Base-by-base conservation (phyloP, 2,329 filamentous ascomycete genomes). In the Diplodia sapinea region DNA sequence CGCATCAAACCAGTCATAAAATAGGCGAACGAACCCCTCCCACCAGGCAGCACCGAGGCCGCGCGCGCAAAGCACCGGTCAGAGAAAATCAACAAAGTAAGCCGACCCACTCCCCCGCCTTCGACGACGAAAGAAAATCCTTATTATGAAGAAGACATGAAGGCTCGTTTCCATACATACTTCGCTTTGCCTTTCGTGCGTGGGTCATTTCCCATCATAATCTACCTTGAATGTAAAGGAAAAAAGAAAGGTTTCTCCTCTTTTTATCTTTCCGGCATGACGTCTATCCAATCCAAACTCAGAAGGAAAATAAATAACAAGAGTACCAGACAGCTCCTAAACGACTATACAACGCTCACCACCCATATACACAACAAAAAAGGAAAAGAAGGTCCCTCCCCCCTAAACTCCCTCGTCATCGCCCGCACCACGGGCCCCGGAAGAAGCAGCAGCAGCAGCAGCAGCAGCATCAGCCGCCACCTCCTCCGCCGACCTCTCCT, bases 401-500 rank as follows among this genome's bases (percentile, higher is more conserved):
- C 5, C 8, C 43, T 47, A 47, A n/a, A 47, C 43, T 8, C 17
- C 17, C 43, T 23, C 7, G 31, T 38, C 11, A 13, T 12, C 36
- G 6, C 17, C 57, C 15, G 33, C 57, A 43, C 11, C 2, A 26
- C n/a, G 12, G 15, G 12, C 11, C 13, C 54, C 23, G 23, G 23
- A 23, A 23, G n/a, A n/a, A 23, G 23, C 23, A 23, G 23, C 23
- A 23, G 23, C 23, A 23, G 23, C 23, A 23, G 23, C 23, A 23
- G 23, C 23, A 26, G 23, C 54, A 29, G 3, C 33, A 4, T 11
- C 54, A 2, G 26, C 55, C 55, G 26, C 65, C 13, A 36, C 33
- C 36, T 67, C 55, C 65, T 33, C 47, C 9, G 20, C 65, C 56
- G 15, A 33, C n/a, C 9, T 3, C 57, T 67, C 56, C 8, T 49